A percentile compares a stretch with the other conserved stretches of the same genome.
Evolutionary conservation across 495 filamentous ascomycete species (phyloP).

Genomic region (Hypoxylon rickii): DNA sequence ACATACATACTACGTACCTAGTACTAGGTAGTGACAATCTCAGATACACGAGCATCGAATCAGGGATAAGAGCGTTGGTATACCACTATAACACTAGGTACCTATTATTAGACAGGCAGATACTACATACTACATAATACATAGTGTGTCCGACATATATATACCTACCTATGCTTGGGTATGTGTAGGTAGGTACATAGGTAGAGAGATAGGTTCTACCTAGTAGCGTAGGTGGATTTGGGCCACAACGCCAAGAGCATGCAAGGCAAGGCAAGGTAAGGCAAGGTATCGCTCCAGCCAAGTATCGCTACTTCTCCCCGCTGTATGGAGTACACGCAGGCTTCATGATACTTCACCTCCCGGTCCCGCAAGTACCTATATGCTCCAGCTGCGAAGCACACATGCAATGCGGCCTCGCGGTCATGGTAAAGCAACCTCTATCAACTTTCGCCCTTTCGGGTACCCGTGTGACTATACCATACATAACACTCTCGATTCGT

Average conservation of each 20-base stretch:
- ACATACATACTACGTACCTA: background rate
- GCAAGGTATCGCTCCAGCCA: slow-evolving; percentile 14
- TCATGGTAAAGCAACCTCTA: slow-evolving; percentile 18
- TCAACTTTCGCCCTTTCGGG: slow-evolving; percentile 13
- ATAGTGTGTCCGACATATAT: background rate
- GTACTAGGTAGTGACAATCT: no score
- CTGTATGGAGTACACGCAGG: slow-evolving; percentile 31
- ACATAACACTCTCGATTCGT: background rate
- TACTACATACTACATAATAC: no score
- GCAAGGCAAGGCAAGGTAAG: slow-evolving; percentile 24
- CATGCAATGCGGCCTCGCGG: slow-evolving; percentile 33
- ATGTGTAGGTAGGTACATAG: background rate
- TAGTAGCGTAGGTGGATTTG: slow-evolving; percentile 12
- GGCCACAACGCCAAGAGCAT: slow-evolving; percentile 29
- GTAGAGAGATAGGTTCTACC: background rate
- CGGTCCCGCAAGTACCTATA: slow-evolving; percentile 36
- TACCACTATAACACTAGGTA: no score
- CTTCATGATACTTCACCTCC: slow-evolving; percentile 29
- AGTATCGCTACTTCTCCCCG: slow-evolving; percentile 34
- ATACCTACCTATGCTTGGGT: background rate
- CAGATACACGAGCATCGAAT: no score
- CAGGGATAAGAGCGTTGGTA: no score
- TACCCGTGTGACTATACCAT: slow-evolving; percentile 1
- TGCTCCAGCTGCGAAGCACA: slow-evolving; percentile 10
- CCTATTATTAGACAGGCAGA: no score